Conservation (phyloP, 257 asterid genomes). For the Jacaranda copaia region DNA sequence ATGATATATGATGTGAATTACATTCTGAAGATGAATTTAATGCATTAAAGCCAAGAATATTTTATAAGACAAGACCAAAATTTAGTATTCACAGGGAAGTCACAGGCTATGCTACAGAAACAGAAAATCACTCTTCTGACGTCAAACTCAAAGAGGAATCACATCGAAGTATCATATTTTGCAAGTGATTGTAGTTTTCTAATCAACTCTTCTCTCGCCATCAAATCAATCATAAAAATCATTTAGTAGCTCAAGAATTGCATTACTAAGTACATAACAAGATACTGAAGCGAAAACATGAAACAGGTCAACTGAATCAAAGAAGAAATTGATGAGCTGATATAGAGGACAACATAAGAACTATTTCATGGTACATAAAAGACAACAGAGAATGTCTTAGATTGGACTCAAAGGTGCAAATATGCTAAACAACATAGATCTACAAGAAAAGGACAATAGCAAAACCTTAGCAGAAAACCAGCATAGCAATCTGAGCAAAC, state of each 20-base stretch:
- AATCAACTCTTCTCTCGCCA: background rate
- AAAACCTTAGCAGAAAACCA: slow-evolving; percentile 20
- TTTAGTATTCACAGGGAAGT: background rate
- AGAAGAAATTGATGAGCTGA: slow-evolving; percentile 14
- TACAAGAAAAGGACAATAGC: slow-evolving; percentile 25
- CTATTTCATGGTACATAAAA: background rate
- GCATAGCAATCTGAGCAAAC: background rate
- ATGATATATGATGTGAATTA: background rate
- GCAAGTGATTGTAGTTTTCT: slow-evolving; percentile 7
- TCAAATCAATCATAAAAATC: background rate
- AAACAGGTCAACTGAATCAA: slow-evolving; percentile 6
- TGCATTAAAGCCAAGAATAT: background rate
- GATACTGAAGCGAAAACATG: background rate
- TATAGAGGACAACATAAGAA: background rate
- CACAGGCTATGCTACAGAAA: background rate
- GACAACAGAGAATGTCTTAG: background rate
- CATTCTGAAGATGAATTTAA: background rate
- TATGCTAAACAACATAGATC: slow-evolving; percentile 40
- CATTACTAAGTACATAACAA: slow-evolving; percentile 12
- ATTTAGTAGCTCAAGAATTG: slow-evolving; percentile 21
- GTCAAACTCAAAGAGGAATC: slow-evolving; percentile 5
- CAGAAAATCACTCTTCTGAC: background rate
- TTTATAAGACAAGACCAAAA: background rate
- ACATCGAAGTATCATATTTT: background rate
- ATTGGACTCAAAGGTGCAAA: background rate